Evolutionary conservation across 306 rosid genomes (phyloP).

Genomic region (Quercus berberidifolia): DNA sequence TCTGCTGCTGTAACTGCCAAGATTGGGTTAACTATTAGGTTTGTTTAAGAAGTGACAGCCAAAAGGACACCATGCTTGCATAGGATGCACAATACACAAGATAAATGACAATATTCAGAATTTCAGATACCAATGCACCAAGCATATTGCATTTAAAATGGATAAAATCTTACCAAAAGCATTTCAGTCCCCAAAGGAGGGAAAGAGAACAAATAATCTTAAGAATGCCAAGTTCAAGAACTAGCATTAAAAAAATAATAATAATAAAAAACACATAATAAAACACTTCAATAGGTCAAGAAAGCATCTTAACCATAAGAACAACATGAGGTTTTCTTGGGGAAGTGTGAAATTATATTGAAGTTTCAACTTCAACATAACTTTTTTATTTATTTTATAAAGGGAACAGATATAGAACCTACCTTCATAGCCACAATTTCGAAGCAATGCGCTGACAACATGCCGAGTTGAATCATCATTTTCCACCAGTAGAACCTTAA

Average conservation of each 20-base stretch:
- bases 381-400: not conserved
- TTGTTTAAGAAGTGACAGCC: not conserved
- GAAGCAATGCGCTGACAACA: conserved; percentile 32
- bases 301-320: not conserved
- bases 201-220: not conserved
- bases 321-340: not conserved
- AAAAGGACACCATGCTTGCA: not conserved
- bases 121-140: not conserved
- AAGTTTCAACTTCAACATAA: not conserved
- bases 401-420: not conserved
- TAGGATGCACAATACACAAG: not conserved
- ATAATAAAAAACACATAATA: not conserved
- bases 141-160: not conserved
- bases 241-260: not conserved
- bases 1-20: conserved; percentile 1
- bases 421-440: conserved; percentile 42
- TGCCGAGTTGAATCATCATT: conserved; percentile 40
- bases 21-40: conserved; percentile 1
- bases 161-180: not conserved
- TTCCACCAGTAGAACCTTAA: conserved; percentile 40
- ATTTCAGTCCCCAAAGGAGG: not conserved
- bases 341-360: not conserved
- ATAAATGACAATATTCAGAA: not conserved
- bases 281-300: not conserved
- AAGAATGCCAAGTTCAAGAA: not conserved